These are phyloP conservation scores for Epicoccum nigrum DNA, from an alignment of 2,329 filamentous ascomycete genomes.

Conservation along the genomic window DNA sequence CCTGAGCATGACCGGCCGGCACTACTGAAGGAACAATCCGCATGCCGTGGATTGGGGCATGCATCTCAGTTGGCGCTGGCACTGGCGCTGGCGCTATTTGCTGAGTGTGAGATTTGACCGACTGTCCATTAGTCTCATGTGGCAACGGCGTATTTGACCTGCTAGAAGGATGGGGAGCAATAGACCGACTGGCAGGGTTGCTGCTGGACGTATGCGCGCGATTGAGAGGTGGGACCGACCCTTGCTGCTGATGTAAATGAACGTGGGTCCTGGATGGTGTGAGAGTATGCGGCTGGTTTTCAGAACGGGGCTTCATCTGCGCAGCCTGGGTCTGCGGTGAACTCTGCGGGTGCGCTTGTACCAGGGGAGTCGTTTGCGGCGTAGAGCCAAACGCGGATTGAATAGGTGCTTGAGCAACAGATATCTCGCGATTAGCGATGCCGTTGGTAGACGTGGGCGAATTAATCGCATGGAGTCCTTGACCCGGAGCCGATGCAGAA, in stretches of 20 bases:
- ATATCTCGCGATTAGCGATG: conserved; percentile 27
- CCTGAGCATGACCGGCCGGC: conserved; percentile 11
- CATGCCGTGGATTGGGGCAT: conserved; percentile 21
- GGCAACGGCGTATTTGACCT: conserved; percentile 39
- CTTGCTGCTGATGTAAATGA: conserved; percentile 25
- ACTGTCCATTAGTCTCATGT: conserved; percentile 27
- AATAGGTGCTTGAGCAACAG: conserved; percentile 23
- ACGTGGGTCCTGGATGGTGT: conserved; percentile 24
- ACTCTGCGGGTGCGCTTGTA: conserved; percentile 15
- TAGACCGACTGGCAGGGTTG: conserved; percentile 28
- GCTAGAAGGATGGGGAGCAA: conserved; percentile 35
- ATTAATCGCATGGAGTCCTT: conserved; percentile 20
- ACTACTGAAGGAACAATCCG: conserved; percentile 23
- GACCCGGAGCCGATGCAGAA: conserved; percentile 15
- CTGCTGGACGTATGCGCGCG: conserved; percentile 32
- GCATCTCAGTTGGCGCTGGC: conserved; percentile 9
- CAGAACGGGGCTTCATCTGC: conserved; percentile 16
- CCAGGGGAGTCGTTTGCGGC: conserved; percentile 22
- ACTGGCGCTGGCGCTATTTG: conserved; percentile 24
- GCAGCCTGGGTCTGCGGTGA: conserved; percentile 14
- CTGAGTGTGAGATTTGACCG: conserved; percentile 21
- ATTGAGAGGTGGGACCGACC: conserved; percentile 26
- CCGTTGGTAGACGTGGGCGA: conserved; percentile 24
- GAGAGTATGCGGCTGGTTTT: conserved; percentile 14
- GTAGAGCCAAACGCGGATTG: conserved; percentile 30